Evolutionary conservation across 164 flowering plant genomes (phyloP).

Genomic region (Vitis amurensis): DNA sequence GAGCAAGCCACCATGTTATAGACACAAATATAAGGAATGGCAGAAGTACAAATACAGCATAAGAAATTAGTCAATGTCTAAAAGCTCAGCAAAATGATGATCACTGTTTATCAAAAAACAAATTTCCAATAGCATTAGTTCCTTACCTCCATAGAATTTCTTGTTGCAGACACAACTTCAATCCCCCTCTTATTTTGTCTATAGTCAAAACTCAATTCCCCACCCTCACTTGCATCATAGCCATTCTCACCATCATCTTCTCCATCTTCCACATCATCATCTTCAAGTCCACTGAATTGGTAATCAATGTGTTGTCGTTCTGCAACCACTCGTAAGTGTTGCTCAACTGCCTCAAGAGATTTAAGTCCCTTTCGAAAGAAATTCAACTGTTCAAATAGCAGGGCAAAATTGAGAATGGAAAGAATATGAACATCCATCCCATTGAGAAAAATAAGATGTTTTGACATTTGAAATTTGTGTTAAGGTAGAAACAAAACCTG

Average conservation of each 20-base stretch:
- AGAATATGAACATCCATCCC: background rate
- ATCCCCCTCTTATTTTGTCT: slow-evolving; percentile 41
- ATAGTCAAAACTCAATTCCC: slow-evolving; percentile 83
- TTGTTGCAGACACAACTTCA: slow-evolving; percentile 44
- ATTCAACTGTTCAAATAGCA: slow-evolving; percentile 47
- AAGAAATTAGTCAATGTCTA: background rate
- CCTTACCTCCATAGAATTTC: slow-evolving; percentile 76
- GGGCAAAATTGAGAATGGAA: slow-evolving; percentile 17
- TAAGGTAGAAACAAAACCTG: slow-evolving; percentile 54
- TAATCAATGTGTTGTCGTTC: slow-evolving; percentile 87
- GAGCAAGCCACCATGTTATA: slow-evolving; percentile 1
- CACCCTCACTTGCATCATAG: slow-evolving; percentile 45
- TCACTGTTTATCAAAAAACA: background rate
- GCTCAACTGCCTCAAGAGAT: slow-evolving; percentile 86
- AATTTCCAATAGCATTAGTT: background rate
- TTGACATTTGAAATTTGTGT: slow-evolving; percentile 2
- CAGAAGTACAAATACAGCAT: background rate
- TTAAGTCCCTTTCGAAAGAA: slow-evolving; percentile 77
- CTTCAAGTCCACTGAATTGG: slow-evolving; percentile 79
- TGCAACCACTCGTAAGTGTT: slow-evolving; percentile 60
- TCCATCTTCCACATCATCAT: slow-evolving; percentile 43
- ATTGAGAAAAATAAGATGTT: background rate
- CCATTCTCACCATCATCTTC: slow-evolving; percentile 35
- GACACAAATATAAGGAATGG: background rate
- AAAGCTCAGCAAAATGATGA: background rate